A percentile compares a stretch with the other conserved stretches of the same genome.
These are phyloP conservation scores for Punica granatum DNA, from an alignment of 345 rosid species.

Conservation along the genomic window DNA sequence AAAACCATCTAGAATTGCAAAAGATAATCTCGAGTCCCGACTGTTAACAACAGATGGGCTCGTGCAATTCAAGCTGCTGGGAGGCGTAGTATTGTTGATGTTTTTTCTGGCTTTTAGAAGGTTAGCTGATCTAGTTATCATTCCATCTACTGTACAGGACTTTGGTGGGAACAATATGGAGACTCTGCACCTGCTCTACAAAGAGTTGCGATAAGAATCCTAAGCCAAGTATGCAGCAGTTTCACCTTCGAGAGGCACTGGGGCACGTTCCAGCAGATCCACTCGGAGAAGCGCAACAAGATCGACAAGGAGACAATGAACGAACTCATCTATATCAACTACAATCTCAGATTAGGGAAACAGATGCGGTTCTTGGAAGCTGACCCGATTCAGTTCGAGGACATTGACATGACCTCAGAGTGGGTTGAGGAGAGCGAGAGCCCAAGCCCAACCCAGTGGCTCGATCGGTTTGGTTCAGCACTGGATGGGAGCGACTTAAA, in stretches of 20 bases:
- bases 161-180: constrained; percentile 97
- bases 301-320: constrained; percentile 68
- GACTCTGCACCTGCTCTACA: constrained; percentile 83
- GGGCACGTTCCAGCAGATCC: constrained; percentile 77
- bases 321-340: constrained; percentile 55
- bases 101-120: neutral
- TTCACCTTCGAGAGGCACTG: constrained; percentile 65
- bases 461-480: constrained; percentile 67
- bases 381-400: constrained; percentile 58
- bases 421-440: constrained; percentile 86
- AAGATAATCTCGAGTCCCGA: too few relatives aligned
- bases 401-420: constrained; percentile 88
- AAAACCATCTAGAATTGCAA: too few relatives aligned
- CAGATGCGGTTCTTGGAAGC: constrained; percentile 44
- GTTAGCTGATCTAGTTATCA: neutral
- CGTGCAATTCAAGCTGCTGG: too few relatives aligned
- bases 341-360: constrained; percentile 68
- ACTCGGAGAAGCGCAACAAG: constrained; percentile 76
- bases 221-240: constrained; percentile 82
- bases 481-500: constrained; percentile 77
- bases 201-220: constrained; percentile 73
- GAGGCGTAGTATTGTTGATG: too few relatives aligned
- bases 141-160: constrained; percentile 33
- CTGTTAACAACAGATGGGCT: too few relatives aligned
- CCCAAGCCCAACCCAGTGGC: constrained; percentile 74